These are phyloP conservation scores for Penicillium hordei DNA, from an alignment of 2,329 filamentous ascomycete genomes.

Conservation along the genomic window DNA sequence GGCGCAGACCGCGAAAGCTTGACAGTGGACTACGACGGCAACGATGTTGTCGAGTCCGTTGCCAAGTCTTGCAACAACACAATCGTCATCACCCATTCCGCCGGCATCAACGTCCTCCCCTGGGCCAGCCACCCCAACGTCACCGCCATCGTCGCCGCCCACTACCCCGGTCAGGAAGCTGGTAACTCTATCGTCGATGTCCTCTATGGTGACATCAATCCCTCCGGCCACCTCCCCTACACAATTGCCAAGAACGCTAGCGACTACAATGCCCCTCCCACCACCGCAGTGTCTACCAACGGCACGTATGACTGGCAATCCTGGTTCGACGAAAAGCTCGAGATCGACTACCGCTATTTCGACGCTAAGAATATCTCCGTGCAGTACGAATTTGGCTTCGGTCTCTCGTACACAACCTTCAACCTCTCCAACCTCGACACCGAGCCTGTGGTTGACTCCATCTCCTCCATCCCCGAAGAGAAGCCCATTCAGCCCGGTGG, in stretches of 20 bases:
- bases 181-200: conserved; percentile 78
- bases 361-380: conserved; percentile 21
- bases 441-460: not conserved
- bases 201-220: conserved; percentile 77
- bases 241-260: conserved; percentile 69
- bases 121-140: conserved; percentile 21
- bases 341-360: conserved; percentile 27
- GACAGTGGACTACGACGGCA: conserved; percentile 69
- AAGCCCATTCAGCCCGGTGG: conserved; percentile 51
- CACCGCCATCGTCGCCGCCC: conserved; percentile 81
- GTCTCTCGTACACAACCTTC: conserved; percentile 68
- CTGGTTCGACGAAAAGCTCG: conserved; percentile 19
- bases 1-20: conserved; percentile 66
- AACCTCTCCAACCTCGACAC: conserved; percentile 67
- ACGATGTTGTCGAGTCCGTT: conserved; percentile 78
- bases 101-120: conserved; percentile 60
- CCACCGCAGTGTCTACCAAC: conserved; percentile 13
- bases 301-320: conserved; percentile 19
- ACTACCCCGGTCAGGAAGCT: conserved; percentile 78
- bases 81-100: conserved; percentile 80
- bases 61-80: conserved; percentile 74
- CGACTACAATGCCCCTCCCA: conserved; percentile 58
- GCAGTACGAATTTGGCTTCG: conserved; percentile 46
- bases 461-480: conserved; percentile 10
- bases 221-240: conserved; percentile 74